phyloP scores from a whole-genome alignment of 2,329 filamentous ascomycete genomes.

The Phyllosticta paracitricarpa region DNA sequence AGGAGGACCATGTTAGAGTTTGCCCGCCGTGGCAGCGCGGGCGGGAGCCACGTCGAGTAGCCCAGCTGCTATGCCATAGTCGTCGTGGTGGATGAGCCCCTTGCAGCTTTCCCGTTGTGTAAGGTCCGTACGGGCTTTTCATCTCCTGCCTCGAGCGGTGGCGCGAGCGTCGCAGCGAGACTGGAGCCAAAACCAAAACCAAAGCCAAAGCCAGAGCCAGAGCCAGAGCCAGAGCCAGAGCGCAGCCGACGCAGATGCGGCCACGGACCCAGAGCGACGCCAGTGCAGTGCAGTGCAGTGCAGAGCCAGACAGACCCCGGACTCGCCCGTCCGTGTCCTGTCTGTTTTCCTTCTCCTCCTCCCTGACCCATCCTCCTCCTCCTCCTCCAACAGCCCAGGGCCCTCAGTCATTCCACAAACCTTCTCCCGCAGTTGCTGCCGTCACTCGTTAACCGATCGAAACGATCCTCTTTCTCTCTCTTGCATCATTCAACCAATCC shows the following conservation, averaged over 20 bases:
- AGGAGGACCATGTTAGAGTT: background rate
- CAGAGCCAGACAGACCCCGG: too few relatives aligned
- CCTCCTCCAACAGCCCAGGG: background rate
- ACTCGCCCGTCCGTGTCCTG: background rate
- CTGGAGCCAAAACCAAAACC: background rate
- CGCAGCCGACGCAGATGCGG: too few relatives aligned
- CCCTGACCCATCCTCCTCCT: background rate
- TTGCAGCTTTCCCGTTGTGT: background rate
- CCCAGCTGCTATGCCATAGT: background rate
- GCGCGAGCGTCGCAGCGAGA: background rate
- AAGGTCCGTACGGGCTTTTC: background rate
- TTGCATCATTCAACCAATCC: slow-evolving; percentile 9
- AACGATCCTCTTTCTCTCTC: slow-evolving; percentile 11
- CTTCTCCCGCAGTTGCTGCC: slow-evolving; percentile 6
- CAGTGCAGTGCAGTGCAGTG: background rate
- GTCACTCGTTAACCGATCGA: slow-evolving; percentile 1
- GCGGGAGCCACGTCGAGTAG: background rate
- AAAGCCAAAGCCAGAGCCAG: background rate
- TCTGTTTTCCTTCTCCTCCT: background rate
- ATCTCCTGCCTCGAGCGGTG: background rate
- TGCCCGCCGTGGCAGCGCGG: background rate
- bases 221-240: background rate
- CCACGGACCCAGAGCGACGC: background rate
- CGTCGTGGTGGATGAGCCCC: background rate
- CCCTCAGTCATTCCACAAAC: background rate